Conservation (phyloP, 225 moss, liverwort and hornwort genomes). For the Physcomitrium patens region DNA sequence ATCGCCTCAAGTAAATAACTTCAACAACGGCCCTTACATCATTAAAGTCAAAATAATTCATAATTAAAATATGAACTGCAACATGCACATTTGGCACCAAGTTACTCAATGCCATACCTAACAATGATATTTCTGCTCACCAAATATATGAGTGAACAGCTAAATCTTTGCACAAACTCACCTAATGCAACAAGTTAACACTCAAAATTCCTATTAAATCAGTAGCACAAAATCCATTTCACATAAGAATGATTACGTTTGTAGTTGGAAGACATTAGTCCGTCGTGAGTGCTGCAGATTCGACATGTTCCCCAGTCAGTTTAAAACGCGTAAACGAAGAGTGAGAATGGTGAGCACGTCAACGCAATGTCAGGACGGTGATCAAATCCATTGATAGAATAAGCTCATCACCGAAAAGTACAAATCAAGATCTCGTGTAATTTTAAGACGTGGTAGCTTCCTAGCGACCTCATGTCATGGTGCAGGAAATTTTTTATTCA, state of each 20-base stretch:
- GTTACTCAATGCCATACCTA: slow-evolving; percentile 4
- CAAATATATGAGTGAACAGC: neutral
- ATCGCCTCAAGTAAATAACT: slow-evolving; percentile 8
- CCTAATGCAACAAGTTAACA: neutral
- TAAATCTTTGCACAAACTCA: slow-evolving; percentile 11
- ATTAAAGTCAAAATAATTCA: neutral
- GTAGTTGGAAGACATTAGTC: slow-evolving; percentile 4
- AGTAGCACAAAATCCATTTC: neutral
- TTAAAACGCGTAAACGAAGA: neutral
- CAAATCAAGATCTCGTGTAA: slow-evolving; percentile 17
- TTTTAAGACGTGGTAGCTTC: slow-evolving; percentile 10
- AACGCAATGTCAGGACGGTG: neutral
- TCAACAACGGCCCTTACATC: neutral
- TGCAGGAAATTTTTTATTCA: neutral
- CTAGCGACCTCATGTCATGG: neutral
- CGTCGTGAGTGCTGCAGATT: slow-evolving; percentile 21
- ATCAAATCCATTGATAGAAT: neutral
- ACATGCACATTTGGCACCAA: neutral
- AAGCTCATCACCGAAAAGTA: neutral
- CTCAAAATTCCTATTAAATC: slow-evolving; percentile 10
- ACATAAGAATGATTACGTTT: neutral
- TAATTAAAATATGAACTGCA: neutral
- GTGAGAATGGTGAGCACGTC: neutral
- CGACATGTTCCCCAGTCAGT: neutral
- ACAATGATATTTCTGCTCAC: neutral